These are phyloP conservation scores for Zoysia matrella DNA, from an alignment of 202 grass and related monocot species.

Conservation along the genomic window DNA sequence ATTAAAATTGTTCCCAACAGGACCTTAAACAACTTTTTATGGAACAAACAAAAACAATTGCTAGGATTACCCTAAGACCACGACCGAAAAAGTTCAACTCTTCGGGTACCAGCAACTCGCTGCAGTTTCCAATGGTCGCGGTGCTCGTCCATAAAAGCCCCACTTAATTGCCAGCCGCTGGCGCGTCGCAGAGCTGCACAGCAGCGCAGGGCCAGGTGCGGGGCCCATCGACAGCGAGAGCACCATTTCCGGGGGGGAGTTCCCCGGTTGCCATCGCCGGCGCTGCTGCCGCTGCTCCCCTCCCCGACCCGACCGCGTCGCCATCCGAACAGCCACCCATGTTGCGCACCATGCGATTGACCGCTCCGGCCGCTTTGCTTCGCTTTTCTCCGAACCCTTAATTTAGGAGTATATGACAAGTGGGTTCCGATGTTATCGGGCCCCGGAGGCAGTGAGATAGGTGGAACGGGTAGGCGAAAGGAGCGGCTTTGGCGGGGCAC, in stretches of 20 bases:
- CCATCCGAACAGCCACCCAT: conserved; percentile 32
- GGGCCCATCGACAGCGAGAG: conserved; percentile 31
- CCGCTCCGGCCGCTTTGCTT: too few species aligned
- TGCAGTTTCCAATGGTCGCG: background rate
- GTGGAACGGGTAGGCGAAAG: rapidly evolving
- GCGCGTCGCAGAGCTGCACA: background rate
- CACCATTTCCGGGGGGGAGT: background rate
- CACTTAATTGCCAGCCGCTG: background rate
- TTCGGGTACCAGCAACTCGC: too few species aligned
- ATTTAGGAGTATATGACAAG: rapidly evolving
- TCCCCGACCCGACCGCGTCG: conserved; percentile 31
- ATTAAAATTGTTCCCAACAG: too few species aligned
- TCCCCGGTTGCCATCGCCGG: conserved; percentile 37
- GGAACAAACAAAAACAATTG: too few species aligned
- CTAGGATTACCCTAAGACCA: too few species aligned
- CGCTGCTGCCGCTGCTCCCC: background rate
- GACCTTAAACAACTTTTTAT: too few species aligned
- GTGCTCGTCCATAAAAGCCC: background rate
- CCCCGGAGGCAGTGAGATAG: background rate
- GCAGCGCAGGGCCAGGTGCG: background rate
- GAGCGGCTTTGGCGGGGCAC: rapidly evolving
- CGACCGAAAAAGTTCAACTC: too few species aligned
- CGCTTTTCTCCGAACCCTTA: background rate
- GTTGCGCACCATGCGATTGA: background rate
- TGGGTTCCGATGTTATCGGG: rapidly evolving